Evolutionary conservation across 139 green algal genomes (phyloP), one percentile per base, ranked within the genome.

Genomic region (Nannochloris sp.): DNA sequence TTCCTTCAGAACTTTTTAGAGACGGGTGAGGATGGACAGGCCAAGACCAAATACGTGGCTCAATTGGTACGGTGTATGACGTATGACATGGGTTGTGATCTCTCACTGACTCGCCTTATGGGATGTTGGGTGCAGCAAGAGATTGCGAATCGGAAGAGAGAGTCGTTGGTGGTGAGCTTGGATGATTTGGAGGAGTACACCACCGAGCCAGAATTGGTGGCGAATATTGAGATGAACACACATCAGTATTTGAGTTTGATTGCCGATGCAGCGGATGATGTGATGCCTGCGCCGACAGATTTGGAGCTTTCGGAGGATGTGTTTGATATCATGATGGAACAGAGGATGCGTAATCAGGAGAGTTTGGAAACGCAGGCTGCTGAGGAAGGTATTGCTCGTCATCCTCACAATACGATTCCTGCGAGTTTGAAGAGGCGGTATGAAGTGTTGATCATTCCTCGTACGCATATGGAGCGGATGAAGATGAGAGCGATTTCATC

Each of bases 341-440:
- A 88, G 74, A 25, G 57, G 10, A 53, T 46, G 18, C 46, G 51
- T 14, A 57, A 54, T 4, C 53, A 72, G 29, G 71, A 76, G 34
- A 29, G 64, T 48, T 40, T 54, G 1, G 43, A 40, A 4, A 61
- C 68, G 0, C 68, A 78, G 29, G 70, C 63, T 48, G 64, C 73
- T 57, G 48, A 67, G 25, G 46, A 69, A 23, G 68, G 69, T 24
- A 56, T 53, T 56, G 44, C 68, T 48, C 48, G 57, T 46, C 69
- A 75, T 60, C 64, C 68, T 10, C 37, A 70, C 27, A 60, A 69
- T 48, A 55, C 23, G 54, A 67, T 97, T 54, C 91, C 93, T 6
- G 23, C 83, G 11, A 64, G 76, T 12, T 80, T 98, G 48, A 72
- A 78, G 62, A 84, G 93, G 2, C 79, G 93, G 29, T 98, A 87